A percentile compares a stretch with the other conserved stretches of the same genome.
Evolutionary conservation across 2,329 filamentous ascomycete genomes (phyloP).

Genomic region (Teratosphaeria viscida): DNA sequence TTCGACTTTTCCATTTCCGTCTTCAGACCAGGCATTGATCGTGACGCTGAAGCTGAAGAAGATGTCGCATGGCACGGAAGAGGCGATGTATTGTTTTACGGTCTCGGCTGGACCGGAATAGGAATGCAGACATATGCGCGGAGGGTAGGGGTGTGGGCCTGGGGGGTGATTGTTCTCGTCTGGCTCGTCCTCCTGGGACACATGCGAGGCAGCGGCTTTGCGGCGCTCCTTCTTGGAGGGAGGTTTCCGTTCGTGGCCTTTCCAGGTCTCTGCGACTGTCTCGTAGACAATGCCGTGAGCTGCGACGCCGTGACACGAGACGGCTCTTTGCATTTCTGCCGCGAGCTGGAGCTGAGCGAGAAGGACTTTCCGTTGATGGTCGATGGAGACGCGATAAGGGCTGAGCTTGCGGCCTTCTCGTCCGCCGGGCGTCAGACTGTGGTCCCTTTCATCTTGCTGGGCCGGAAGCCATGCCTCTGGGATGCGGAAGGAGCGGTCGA

Average conservation of each 20-base stretch:
- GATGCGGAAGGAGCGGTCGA: conserved; percentile 68
- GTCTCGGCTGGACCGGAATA: conserved; percentile 71
- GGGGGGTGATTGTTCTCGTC: neutral
- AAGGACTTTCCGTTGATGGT: conserved; percentile 59
- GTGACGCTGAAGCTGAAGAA: conserved; percentile 82
- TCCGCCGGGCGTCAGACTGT: conserved; percentile 54
- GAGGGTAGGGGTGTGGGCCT: conserved; percentile 58
- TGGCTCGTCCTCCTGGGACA: conserved; percentile 7
- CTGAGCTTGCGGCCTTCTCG: conserved; percentile 59
- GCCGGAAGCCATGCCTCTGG: conserved; percentile 47
- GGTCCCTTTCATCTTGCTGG: conserved; percentile 32
- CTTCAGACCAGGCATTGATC: conserved; percentile 53
- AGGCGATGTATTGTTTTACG: conserved; percentile 66
- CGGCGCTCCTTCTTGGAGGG: conserved; percentile 48
- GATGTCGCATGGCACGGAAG: conserved; percentile 60
- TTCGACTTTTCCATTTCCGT: conserved; percentile 43
- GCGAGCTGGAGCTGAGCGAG: conserved; percentile 61
- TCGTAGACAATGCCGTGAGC: conserved; percentile 63
- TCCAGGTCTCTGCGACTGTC: conserved; percentile 55
- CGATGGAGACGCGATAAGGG: conserved; percentile 55
- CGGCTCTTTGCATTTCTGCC: conserved; percentile 53
- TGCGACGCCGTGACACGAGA: conserved; percentile 65
- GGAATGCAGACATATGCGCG: conserved; percentile 85
- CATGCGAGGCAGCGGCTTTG: conserved; percentile 6
- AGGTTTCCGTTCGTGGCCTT: conserved; percentile 55